phyloP scores from a whole-genome alignment of 257 asterid species.

The Solanum neorickii region DNA sequence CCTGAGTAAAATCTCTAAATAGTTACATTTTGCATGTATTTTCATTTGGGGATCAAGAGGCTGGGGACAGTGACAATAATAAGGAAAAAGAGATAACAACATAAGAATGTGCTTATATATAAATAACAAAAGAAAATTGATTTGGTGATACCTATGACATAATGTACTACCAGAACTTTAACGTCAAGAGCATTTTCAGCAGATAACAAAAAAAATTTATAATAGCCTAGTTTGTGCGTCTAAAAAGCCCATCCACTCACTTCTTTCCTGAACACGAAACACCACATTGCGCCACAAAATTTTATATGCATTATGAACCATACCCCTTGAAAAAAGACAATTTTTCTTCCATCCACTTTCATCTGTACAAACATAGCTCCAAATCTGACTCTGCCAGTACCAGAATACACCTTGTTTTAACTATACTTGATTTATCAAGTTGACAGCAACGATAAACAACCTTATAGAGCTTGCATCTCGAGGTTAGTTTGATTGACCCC shows the following conservation, averaged over 20 bases:
- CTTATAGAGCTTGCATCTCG: constrained; percentile 71
- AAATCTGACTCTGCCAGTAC: neutral
- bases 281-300: neutral
- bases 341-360: neutral
- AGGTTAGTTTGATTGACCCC: constrained; percentile 34
- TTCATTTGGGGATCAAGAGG: neutral
- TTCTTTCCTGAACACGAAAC: neutral
- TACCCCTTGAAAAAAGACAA: neutral
- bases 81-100: neutral
- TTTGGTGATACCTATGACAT: neutral
- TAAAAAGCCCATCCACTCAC: neutral
- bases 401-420: neutral
- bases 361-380: neutral
- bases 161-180: neutral
- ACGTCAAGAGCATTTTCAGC: neutral
- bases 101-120: neutral
- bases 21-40: neutral
- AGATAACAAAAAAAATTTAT: neutral
- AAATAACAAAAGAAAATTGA: neutral
- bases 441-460: neutral
- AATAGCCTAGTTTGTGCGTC: neutral
- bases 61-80: neutral
- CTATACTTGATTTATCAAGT: neutral
- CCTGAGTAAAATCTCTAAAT: neutral
- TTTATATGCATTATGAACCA: neutral